A percentile compares a stretch with the other conserved stretches of the same genome.
Evolutionary conservation across 345 rosid genomes (phyloP).

Genomic region (Syzygium oleosum): DNA sequence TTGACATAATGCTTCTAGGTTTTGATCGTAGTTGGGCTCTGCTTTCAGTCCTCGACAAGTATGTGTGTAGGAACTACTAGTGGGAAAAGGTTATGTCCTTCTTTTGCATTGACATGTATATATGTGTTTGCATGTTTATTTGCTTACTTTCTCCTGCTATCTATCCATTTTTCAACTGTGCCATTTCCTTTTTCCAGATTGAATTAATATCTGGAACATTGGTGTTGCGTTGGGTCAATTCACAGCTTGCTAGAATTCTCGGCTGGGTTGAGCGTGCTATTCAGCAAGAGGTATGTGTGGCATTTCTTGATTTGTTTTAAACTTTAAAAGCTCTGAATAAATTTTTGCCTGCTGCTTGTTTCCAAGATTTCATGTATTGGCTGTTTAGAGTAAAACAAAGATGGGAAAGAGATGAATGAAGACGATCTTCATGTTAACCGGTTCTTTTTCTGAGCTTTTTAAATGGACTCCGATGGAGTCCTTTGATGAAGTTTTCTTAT

Average conservation of each 20-base stretch:
- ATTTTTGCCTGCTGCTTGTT: neutral
- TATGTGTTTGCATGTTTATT: neutral
- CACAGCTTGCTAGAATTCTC: slow-evolving; percentile 83
- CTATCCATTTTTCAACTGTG: neutral
- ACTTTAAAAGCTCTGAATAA: neutral
- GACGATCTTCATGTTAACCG: neutral
- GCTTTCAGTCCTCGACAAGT: neutral
- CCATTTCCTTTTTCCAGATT: slow-evolving; percentile 29
- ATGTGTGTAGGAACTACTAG: neutral
- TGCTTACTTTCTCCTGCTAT: neutral
- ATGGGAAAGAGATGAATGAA: neutral
- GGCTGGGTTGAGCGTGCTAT: slow-evolving; percentile 93
- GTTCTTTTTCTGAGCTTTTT: neutral
- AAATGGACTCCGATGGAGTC: neutral
- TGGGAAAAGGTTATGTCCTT: neutral
- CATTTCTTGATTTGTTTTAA: neutral
- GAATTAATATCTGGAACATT: slow-evolving; percentile 89
- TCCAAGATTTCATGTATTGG: neutral
- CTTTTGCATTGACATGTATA: neutral
- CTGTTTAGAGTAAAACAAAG: neutral
- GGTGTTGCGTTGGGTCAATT: slow-evolving; percentile 92
- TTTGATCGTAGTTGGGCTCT: neutral
- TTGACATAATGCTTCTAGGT: neutral
- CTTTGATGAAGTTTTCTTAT: neutral
- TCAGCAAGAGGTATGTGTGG: slow-evolving; percentile 70